Evolutionary conservation across 345 rosid genomes (phyloP), one percentile per base, ranked within the genome.

Genomic region (Dipteronia dyeriana): DNA sequence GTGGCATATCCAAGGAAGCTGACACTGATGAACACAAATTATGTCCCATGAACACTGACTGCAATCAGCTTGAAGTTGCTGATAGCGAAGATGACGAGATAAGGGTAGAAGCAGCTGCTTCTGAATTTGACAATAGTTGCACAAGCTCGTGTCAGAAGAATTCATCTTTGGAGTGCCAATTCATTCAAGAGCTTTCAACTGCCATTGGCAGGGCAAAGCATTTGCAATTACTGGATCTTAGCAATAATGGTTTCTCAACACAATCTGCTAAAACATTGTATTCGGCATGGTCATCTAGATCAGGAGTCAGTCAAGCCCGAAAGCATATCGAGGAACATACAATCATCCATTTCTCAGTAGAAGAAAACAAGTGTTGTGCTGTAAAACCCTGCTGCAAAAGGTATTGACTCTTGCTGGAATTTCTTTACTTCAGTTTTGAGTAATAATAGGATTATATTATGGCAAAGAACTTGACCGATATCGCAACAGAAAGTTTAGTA

Each of bases 71-170:
- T 8, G 92, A 90, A 88, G 97, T 96, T 73, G 93, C 97, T 29
- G 99, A 92, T 75, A 96, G 98, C 66, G 95, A 94, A 87, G 99
- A 96, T 75, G 85, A 85, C 13, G 71, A 80, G 56, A 61, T 20
- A 10, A 75, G 53, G 68, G 77, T 13, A 62, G 89, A 82, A 76
- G 82, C 81, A 41, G 80, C 53, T 70, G 87, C 77, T 34, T 84
- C 85, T 3, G 88, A 83, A 49, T 45, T 84, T 5, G 74, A 88
- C 29, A 84, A 83, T 56, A 82, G 88, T 67, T 86, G 87, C 76
- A 69, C 87, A 49, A 88, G 96, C 79, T 88, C 92, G 0, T 86
- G 73, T 25, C 82, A 76, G 34, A 85, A 80, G 70, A 85, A 84
- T 34, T 74, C 87, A 12, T 81, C 82, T 71, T 13, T 79, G 5